Percentiles rank a stretch among this genome's conserved stretches.
phyloP scores from a whole-genome alignment of 805 yeast species.

The Saccharomycopsis capsularis region DNA sequence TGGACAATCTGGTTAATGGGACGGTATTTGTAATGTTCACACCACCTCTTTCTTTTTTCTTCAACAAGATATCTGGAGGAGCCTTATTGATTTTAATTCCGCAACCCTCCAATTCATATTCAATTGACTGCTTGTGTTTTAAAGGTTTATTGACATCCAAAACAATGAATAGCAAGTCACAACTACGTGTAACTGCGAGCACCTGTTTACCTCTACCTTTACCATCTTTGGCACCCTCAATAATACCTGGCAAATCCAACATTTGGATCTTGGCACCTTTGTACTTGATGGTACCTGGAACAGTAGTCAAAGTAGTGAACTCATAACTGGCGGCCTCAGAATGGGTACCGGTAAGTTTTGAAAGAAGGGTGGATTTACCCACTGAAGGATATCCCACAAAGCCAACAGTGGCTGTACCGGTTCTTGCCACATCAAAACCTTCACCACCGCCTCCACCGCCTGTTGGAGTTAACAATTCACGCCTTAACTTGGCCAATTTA shows the following conservation, averaged over 20 bases:
- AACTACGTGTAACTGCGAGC: constrained; percentile 98
- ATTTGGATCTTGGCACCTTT: constrained; percentile 97
- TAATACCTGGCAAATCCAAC: constrained; percentile 86
- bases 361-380: constrained; percentile 71
- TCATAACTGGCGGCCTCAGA: constrained; percentile 98
- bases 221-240: constrained; percentile 89
- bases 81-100: constrained; percentile 89
- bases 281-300: constrained; percentile 92
- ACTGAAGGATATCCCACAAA: constrained; percentile 98
- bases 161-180: constrained; percentile 87
- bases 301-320: constrained; percentile 95
- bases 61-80: constrained; percentile 88
- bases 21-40: constrained; percentile 89
- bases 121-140: constrained; percentile 89
- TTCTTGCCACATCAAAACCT: constrained; percentile 98
- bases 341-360: constrained; percentile 89
- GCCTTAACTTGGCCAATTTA: constrained; percentile 86
- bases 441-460: constrained; percentile 86
- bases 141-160: constrained; percentile 95
- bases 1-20: constrained; percentile 83
- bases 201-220: constrained; percentile 94
- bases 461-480: constrained; percentile 71
- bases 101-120: constrained; percentile 92
- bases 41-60: constrained; percentile 95
- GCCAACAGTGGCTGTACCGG: constrained; percentile 96